These are phyloP conservation scores for Geotrichum europaeum DNA, from an alignment of 1,139 yeast genomes.

Conservation along the genomic window DNA sequence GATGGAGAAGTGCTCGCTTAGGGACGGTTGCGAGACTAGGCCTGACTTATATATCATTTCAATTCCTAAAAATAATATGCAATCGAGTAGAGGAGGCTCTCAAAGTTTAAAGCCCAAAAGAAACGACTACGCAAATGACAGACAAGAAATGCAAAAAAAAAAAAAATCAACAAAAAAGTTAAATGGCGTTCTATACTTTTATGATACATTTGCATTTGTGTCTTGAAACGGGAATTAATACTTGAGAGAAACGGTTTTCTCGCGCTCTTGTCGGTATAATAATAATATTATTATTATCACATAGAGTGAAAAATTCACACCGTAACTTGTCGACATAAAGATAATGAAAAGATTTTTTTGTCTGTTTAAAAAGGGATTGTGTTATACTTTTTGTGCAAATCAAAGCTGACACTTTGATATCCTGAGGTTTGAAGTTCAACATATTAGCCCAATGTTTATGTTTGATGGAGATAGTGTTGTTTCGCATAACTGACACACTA, in stretches of 20 bases:
- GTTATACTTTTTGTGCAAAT: too few species aligned
- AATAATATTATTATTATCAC: too few species aligned
- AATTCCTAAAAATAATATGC: neutral
- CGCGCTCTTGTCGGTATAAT: neutral
- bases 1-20: neutral
- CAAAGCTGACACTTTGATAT: too few species aligned
- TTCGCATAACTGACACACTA: too few species aligned
- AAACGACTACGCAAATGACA: neutral
- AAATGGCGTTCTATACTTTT: too few species aligned
- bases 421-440: too few species aligned
- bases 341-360: too few species aligned
- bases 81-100: neutral
- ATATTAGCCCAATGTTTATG: too few species aligned
- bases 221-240: neutral
- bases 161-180: neutral
- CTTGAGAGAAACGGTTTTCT: neutral
- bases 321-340: too few species aligned
- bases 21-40: neutral
- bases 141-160: neutral
- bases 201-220: neutral
- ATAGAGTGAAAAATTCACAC: too few species aligned
- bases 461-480: too few species aligned
- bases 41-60: neutral
- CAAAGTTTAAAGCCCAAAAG: neutral
- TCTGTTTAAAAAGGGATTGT: too few species aligned